Conservation (phyloP, 495 filamentous ascomycete species). For the Pyronema omphalodes region DNA sequence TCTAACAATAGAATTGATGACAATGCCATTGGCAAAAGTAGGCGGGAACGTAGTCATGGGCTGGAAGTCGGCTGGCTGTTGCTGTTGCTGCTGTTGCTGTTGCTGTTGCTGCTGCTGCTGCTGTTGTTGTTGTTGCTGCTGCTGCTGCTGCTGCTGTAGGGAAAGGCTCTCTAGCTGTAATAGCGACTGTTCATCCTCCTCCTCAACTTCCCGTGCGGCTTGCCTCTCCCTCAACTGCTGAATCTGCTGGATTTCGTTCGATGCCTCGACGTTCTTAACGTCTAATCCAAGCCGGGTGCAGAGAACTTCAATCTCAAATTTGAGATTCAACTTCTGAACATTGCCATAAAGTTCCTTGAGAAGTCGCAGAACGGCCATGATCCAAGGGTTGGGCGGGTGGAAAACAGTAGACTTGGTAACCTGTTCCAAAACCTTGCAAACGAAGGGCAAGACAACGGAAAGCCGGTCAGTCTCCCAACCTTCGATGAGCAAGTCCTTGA, state of each 20-base stretch:
- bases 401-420: constrained; percentile 75
- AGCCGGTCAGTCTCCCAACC: constrained; percentile 78
- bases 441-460: constrained; percentile 83
- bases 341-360: constrained; percentile 82
- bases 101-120: constrained; percentile 17
- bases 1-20: constrained; percentile 36
- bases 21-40: constrained; percentile 17
- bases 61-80: background rate
- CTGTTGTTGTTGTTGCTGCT: constrained; percentile 10
- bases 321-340: constrained; percentile 87
- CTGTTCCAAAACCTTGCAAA: constrained; percentile 80
- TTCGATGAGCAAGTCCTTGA: constrained; percentile 86
- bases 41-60: constrained; percentile 1
- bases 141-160: constrained; percentile 14
- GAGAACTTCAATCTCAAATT: constrained; percentile 95
- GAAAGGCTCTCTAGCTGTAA: constrained; percentile 34
- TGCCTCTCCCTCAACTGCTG: constrained; percentile 55
- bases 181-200: constrained; percentile 19
- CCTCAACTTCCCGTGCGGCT: background rate
- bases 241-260: constrained; percentile 62
- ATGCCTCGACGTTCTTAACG: constrained; percentile 68
- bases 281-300: constrained; percentile 82
- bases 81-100: constrained; percentile 15
- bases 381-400: constrained; percentile 86
- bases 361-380: constrained; percentile 79